Percentiles rank a stretch among this genome's conserved stretches.
Conservation (phyloP, 495 filamentous ascomycete species). For the Aspergillus olivimuriae region DNA sequence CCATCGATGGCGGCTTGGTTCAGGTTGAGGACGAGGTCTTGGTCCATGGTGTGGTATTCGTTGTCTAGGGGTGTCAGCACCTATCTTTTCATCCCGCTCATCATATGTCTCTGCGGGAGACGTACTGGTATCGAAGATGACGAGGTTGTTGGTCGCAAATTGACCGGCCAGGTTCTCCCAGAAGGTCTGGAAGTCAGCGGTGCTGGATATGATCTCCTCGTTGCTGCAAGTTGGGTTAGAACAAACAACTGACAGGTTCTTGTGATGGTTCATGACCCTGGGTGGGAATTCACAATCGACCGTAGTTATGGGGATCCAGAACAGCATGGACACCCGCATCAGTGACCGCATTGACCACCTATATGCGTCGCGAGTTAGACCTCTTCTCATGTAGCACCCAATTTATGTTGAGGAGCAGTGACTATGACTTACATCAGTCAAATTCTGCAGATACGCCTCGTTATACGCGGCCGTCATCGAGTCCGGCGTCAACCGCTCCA, state of each 20-base stretch:
- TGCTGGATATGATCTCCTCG: conserved; percentile 57
- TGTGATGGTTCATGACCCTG: no score
- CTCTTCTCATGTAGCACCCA: no score
- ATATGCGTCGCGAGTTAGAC: conserved; percentile 1
- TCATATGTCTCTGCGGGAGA: no score
- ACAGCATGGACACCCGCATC: conserved; percentile 57
- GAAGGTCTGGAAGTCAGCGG: conserved; percentile 51
- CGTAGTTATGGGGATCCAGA: conserved; percentile 69
- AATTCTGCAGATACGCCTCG: conserved; percentile 33
- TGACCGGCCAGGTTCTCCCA: conserved; percentile 57
- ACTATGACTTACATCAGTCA: conserved; percentile 34
- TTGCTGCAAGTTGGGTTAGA: no score
- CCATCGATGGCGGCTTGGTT: conserved; percentile 71
- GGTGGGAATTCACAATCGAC: conserved; percentile 40
- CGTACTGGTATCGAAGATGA: conserved; percentile 53
- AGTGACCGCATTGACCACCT: conserved; percentile 59
- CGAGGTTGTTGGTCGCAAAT: conserved; percentile 52
- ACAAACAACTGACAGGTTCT: no score
- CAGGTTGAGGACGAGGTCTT: conserved; percentile 58
- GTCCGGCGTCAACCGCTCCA: conserved; percentile 59
- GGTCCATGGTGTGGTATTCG: conserved; percentile 69
- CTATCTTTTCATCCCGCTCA: no score
- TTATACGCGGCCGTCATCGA: conserved; percentile 37
- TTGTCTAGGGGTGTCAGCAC: no score
- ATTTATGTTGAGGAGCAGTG: no score